phyloP scores from a whole-genome alignment of 352 stramenopile species.

The Phytophthora europaea region DNA sequence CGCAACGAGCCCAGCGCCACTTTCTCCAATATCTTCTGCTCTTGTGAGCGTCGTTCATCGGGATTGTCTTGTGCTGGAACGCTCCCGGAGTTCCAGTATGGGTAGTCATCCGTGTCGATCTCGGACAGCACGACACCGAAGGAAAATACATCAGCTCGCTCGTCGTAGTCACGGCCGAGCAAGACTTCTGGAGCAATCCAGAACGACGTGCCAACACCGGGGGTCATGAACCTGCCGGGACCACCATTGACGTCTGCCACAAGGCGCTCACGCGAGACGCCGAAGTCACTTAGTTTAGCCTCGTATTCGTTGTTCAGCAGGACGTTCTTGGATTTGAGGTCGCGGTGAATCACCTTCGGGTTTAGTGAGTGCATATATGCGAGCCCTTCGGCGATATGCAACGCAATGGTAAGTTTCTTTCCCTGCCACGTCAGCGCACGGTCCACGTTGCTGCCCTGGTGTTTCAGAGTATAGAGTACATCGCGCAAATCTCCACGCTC shows the following conservation, averaged over 20 bases:
- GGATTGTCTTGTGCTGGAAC: slow-evolving; percentile 35
- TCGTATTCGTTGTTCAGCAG: slow-evolving; percentile 65
- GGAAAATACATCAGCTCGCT: slow-evolving; percentile 56
- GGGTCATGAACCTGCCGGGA: slow-evolving; percentile 63
- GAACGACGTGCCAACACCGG: slow-evolving; percentile 54
- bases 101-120: slow-evolving; percentile 61
- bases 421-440: slow-evolving; percentile 55
- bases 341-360: slow-evolving; percentile 80
- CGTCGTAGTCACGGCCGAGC: slow-evolving; percentile 53
- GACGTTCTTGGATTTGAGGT: slow-evolving; percentile 87
- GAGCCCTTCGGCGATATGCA: slow-evolving; percentile 74
- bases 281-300: slow-evolving; percentile 85
- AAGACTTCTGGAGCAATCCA: slow-evolving; percentile 60
- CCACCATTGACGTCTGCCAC: slow-evolving; percentile 19
- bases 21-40: slow-evolving; percentile 54
- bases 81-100: slow-evolving; percentile 54
- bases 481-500: slow-evolving; percentile 74
- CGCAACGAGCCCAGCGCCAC: slow-evolving; percentile 49
- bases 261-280: slow-evolving; percentile 59
- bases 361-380: slow-evolving; percentile 75
- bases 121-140: slow-evolving; percentile 61
- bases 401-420: slow-evolving; percentile 63
- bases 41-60: slow-evolving; percentile 43
- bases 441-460: slow-evolving; percentile 31
- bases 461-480: slow-evolving; percentile 57